Conservation (phyloP, 257 asterid species). For the Nicotiana sylvestris region DNA sequence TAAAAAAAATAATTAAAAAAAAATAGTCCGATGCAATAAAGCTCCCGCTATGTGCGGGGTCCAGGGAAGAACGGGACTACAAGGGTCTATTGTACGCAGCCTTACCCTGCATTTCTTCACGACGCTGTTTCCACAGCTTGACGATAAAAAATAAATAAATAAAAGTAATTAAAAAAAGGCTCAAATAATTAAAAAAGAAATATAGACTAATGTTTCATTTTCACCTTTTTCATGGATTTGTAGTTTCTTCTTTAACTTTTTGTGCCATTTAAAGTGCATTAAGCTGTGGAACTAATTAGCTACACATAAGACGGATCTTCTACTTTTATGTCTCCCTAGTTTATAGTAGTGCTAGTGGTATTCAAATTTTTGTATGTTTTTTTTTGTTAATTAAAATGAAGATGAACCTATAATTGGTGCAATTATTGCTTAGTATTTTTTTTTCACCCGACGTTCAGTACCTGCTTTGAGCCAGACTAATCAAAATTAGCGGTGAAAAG, state of each 20-base stretch:
- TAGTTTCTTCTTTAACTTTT: constrained; percentile 24
- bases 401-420: neutral
- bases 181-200: no score
- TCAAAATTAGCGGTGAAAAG: no score
- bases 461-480: no score
- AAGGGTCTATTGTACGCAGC: no score
- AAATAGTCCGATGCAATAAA: no score
- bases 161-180: no score
- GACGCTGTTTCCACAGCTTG: no score
- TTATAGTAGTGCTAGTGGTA: neutral
- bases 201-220: neutral
- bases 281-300: constrained; percentile 25
- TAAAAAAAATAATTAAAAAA: neutral
- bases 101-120: no score
- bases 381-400: neutral
- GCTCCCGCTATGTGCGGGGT: no score
- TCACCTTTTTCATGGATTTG: constrained; percentile 19
- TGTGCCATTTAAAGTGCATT: constrained; percentile 34
- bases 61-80: no score
- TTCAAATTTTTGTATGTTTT: neutral
- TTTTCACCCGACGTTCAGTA: no score
- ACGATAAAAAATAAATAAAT: no score
- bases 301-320: constrained; percentile 30
- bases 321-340: constrained; percentile 29
- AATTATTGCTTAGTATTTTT: neutral